These are phyloP conservation scores for Yamadazyma sp. DNA, from an alignment of 805 yeast species.

Conservation along the genomic window DNA sequence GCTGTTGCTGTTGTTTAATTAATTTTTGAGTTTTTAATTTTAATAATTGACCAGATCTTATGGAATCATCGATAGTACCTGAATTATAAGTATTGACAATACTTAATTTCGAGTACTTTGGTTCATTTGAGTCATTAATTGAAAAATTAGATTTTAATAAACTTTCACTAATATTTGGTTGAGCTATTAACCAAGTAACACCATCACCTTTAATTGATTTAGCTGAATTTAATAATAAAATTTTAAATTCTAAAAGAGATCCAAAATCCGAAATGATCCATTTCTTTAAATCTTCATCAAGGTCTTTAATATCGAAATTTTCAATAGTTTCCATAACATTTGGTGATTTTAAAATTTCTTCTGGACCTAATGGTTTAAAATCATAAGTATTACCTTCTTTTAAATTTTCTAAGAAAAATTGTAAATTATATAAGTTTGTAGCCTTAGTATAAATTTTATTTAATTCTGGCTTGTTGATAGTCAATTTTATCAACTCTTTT, in stretches of 20 bases:
- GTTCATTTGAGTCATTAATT: constrained; percentile 7
- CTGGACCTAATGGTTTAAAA: constrained; percentile 19
- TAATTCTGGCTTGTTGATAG: constrained; percentile 46
- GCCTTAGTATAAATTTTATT: constrained; percentile 43
- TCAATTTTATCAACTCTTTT: constrained; percentile 34
- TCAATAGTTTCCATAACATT: constrained; percentile 19
- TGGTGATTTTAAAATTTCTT: constrained; percentile 47
- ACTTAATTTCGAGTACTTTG: constrained; percentile 46
- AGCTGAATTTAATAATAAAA: constrained; percentile 67
- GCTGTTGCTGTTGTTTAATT: constrained; percentile 24
- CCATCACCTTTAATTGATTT: constrained; percentile 83
- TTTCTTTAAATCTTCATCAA: constrained; percentile 34
- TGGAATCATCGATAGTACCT: constrained; percentile 73
- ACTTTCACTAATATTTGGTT: constrained; percentile 32
- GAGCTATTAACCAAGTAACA: constrained; percentile 82
- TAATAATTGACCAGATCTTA: constrained; percentile 50
- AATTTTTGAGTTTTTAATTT: constrained; percentile 37
- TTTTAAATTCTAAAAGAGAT: constrained; percentile 69
- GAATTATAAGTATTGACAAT: constrained; percentile 84
- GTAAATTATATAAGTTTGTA: constrained; percentile 46
- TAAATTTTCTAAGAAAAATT: constrained; percentile 47
- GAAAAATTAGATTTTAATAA: constrained; percentile 17
- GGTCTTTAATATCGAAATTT: constrained; percentile 28
- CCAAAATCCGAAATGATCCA: constrained; percentile 69
- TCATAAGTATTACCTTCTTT: constrained; percentile 13